These are phyloP conservation scores for Clarireedia hainanense DNA, from an alignment of 2,329 filamentous ascomycete genomes.

Conservation along the genomic window DNA sequence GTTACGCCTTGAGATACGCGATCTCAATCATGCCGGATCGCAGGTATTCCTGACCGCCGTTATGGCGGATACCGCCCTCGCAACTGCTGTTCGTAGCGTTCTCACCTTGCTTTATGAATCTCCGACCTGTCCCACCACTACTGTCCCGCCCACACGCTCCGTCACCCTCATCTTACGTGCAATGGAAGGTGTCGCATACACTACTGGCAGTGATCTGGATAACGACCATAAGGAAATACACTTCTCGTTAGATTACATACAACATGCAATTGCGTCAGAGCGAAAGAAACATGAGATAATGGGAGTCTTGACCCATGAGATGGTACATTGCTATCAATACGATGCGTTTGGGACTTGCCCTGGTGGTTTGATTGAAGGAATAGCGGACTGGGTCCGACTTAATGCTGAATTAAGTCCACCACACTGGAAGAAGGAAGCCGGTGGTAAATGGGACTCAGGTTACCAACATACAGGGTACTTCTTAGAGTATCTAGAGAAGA, in stretches of 20 bases:
- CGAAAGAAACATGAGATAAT: slow-evolving; percentile 56
- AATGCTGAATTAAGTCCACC: slow-evolving; percentile 65
- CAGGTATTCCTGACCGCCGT: slow-evolving; percentile 59
- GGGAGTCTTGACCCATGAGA: slow-evolving; percentile 83
- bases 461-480: slow-evolving; percentile 93
- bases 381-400: slow-evolving; percentile 88
- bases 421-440: slow-evolving; percentile 62
- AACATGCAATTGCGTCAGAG: slow-evolving; percentile 34
- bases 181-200: slow-evolving; percentile 85
- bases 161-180: slow-evolving; percentile 74
- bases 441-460: slow-evolving; percentile 71
- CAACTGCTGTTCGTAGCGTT: slow-evolving; percentile 57
- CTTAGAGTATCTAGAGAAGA: slow-evolving; percentile 71
- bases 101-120: slow-evolving; percentile 61
- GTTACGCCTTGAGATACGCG: slow-evolving; percentile 51
- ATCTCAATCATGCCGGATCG: slow-evolving; percentile 52
- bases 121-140: slow-evolving; percentile 34
- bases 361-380: slow-evolving; percentile 78
- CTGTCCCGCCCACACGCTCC: slow-evolving; percentile 61
- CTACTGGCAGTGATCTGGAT: slow-evolving; percentile 71
- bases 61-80: slow-evolving; percentile 54
- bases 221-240: slow-evolving; percentile 89
- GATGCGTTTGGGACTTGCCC: slow-evolving; percentile 55
- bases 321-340: slow-evolving; percentile 92
- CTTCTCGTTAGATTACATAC: slow-evolving; percentile 71